Conservation (phyloP, 2,329 filamentous ascomycete species). For the Chaetothyriales sp. region DNA sequence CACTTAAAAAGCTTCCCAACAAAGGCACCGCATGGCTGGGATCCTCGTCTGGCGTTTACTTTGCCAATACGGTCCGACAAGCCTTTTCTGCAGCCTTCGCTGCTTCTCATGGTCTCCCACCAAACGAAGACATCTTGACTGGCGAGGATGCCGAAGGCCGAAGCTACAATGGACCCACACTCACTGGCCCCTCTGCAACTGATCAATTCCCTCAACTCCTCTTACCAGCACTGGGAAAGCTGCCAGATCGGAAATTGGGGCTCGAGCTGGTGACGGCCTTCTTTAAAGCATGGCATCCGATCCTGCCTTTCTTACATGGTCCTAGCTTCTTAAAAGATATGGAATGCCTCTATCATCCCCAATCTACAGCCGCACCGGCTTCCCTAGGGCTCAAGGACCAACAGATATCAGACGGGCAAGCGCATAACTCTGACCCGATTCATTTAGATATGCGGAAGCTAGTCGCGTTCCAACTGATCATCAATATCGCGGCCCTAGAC, state of each 20-base stretch:
- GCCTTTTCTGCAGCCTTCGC: constrained; percentile 33
- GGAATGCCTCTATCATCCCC: constrained; percentile 28
- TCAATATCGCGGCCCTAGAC: constrained; percentile 33
- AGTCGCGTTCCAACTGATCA: constrained; percentile 38
- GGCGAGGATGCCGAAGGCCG: constrained; percentile 18
- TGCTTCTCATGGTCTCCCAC: constrained; percentile 15
- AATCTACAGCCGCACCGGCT: not conserved
- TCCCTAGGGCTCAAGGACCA: constrained; percentile 15
- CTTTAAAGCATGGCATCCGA: constrained; percentile 39
- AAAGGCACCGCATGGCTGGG: constrained; percentile 40
- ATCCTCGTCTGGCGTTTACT: constrained; percentile 40
- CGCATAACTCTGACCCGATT: constrained; percentile 3
- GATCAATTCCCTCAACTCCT: constrained; percentile 21
- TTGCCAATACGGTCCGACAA: constrained; percentile 40
- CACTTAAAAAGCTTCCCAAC: constrained; percentile 29
- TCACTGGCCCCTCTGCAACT: constrained; percentile 11
- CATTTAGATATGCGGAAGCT: constrained; percentile 21
- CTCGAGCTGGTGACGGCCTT: constrained; percentile 35
- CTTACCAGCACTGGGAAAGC: constrained; percentile 18
- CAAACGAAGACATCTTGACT: constrained; percentile 19
- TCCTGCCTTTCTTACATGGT: constrained; percentile 40
- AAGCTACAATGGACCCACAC: constrained; percentile 15
- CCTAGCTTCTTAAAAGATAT: constrained; percentile 36
- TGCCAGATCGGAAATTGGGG: constrained; percentile 21
- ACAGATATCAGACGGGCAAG: constrained; percentile 11